Conservation (phyloP, 2,329 filamentous ascomycete species). For the Daldinia sp. region DNA sequence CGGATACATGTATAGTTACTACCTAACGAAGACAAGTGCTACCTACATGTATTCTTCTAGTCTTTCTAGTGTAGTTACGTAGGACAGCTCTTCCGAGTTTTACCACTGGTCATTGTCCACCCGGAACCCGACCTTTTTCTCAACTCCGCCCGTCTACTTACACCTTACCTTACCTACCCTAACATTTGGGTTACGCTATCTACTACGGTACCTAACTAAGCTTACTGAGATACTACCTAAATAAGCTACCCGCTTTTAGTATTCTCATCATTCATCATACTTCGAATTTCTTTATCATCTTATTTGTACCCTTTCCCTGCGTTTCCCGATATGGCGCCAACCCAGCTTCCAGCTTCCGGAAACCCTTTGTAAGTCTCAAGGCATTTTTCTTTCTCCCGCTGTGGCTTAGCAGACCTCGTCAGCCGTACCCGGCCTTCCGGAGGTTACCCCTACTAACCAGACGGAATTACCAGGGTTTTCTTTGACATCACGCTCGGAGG, state of each 20-base stretch:
- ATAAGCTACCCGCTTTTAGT: conserved; percentile 15
- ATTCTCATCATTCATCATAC: conserved; percentile 11
- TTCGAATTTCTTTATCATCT: conserved; percentile 11
- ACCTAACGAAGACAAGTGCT: conserved; percentile 15
- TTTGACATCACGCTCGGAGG: conserved; percentile 85
- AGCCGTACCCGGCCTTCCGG: conserved; percentile 27
- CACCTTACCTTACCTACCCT: background rate
- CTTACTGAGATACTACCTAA: conserved; percentile 5
- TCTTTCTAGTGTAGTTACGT: no score
- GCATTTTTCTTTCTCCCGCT: conserved; percentile 36
- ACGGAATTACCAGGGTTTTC: conserved; percentile 65
- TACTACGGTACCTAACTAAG: background rate
- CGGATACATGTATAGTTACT: conserved; percentile 4
- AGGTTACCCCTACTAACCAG: conserved; percentile 26
- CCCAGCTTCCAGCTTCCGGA: conserved; percentile 56
- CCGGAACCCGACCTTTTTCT: conserved; percentile 29
- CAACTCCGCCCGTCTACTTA: conserved; percentile 4
- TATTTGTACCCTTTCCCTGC: conserved; percentile 10
- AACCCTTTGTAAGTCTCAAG: conserved; percentile 57
- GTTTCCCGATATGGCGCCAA: conserved; percentile 52
- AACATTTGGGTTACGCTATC: background rate
- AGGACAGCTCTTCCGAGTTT: conserved; percentile 12
- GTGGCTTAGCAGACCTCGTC: conserved; percentile 32
- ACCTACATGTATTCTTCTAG: no score
- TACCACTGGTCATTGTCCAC: conserved; percentile 16